Percentiles rank a stretch among this genome's conserved stretches.
These are phyloP conservation scores for Eimeria acervulina DNA, from an alignment of 169 alveolate genomes.

Conservation along the genomic window DNA sequence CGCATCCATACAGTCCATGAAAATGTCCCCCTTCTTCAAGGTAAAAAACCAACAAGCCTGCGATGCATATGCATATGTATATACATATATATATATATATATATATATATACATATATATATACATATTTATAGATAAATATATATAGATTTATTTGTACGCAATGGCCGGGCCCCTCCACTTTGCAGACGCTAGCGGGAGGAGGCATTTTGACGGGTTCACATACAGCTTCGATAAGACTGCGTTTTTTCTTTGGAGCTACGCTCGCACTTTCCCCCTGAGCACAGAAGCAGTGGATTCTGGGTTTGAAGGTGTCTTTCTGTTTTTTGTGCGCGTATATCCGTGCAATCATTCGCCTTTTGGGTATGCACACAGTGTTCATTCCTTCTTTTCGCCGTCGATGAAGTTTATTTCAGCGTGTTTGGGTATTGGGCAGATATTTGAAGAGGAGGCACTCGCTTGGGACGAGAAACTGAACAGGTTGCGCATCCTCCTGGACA, in stretches of 20 bases:
- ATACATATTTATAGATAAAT: too few species aligned
- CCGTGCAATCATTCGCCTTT: not conserved
- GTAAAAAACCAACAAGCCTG: constrained; percentile 69
- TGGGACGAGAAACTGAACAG: constrained; percentile 98
- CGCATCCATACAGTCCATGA: constrained; percentile 96
- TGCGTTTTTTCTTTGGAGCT: not conserved
- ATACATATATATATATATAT: too few species aligned
- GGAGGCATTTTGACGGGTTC: not conserved
- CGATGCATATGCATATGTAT: too few species aligned
- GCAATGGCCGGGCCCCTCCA: not conserved
- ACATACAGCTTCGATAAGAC: not conserved
- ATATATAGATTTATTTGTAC: too few species aligned
- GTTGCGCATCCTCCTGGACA: constrained; percentile 95
- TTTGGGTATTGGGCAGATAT: constrained; percentile 94
- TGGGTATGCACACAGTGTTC: not conserved
- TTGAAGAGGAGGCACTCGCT: constrained; percentile 96
- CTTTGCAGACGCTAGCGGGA: not conserved
- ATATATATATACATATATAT: too few species aligned
- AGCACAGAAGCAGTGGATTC: not conserved
- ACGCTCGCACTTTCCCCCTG: not conserved
- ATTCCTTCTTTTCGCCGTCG: not conserved
- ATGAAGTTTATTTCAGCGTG: constrained; percentile 82
- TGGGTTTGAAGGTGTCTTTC: not conserved
- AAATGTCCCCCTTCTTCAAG: constrained; percentile 97
- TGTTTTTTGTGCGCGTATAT: not conserved